Base-by-base conservation (phyloP, 2,329 filamentous ascomycete species). In the Penicillium psychrosexuale region DNA sequence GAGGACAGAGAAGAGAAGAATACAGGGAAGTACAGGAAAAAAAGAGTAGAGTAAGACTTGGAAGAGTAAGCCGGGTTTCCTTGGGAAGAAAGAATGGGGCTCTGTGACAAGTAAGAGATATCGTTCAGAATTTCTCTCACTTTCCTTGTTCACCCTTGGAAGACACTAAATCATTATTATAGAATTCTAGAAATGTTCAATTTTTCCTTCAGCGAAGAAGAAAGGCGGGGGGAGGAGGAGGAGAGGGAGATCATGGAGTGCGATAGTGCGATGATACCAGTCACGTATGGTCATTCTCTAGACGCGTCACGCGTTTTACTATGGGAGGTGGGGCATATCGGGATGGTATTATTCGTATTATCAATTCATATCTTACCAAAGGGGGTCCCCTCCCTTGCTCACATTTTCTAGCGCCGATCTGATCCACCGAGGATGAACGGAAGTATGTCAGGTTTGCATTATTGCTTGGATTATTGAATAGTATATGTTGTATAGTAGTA, bases 241-340 rank as follows among this genome's bases (percentile, higher is more conserved):
- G 53, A 50, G 45, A 37, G 31, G 37, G 19, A 50, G 50, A 56
- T 59, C 48, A 57, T 49, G 34, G 51, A 60, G 59, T 62, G 61
- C 56, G 31, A 48, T 36, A 24, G 53, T 57, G 43, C 43, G 31
- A 43, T 31, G 33, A 31, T 52, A 55, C 55, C 8, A 33, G 63
- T 68, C 57, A 61, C 47, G 66, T 70, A 71, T 67, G 58, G 69
- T 70, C 60, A 58, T n/a, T 9, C 53, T 56, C 56, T 57, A 52
- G 44, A 53, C 65, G 62, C 63, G 64, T 67, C 63, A 51, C 68
- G 67, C 67, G 68, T 69, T 56, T 57, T 62, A 43, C 0, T 43
- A 55, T 56, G 30, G 2, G 7, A 6, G 22, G 9, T 9, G n/a
- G 27, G 46, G 27, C n/a, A 15, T 19, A n/a, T 33, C 8, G 0